phyloP scores from a whole-genome alignment of 2,329 filamentous ascomycete genomes.

The Hysterium pulicare region DNA sequence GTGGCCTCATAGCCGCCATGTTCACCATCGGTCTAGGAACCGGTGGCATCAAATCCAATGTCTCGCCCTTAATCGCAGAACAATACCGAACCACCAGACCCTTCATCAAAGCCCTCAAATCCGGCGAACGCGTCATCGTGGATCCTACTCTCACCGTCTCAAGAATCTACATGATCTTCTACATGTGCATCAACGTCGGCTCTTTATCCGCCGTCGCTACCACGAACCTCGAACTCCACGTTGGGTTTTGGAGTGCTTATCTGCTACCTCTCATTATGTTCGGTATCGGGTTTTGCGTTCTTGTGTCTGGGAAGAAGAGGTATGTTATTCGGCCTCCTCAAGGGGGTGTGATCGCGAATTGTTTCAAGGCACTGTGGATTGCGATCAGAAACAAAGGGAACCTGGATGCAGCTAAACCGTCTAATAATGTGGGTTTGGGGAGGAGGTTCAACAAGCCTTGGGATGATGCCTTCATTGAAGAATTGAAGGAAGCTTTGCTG shows the following conservation, averaged over 20 bases:
- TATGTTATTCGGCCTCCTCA: slow-evolving; percentile 38
- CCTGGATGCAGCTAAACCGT: slow-evolving; percentile 62
- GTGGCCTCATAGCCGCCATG: slow-evolving; percentile 61
- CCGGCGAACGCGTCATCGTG: slow-evolving; percentile 42
- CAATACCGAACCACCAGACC: slow-evolving; percentile 44
- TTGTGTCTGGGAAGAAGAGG: slow-evolving; percentile 29
- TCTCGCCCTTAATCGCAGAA: slow-evolving; percentile 52
- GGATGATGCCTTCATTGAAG: slow-evolving; percentile 69
- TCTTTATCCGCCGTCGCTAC: slow-evolving; percentile 67
- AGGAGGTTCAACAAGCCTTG: slow-evolving; percentile 48
- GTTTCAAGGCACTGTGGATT: slow-evolving; percentile 60
- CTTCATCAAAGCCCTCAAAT: slow-evolving; percentile 36
- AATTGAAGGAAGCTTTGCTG: slow-evolving; percentile 62
- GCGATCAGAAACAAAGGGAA: slow-evolving; percentile 51
- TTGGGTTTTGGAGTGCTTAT: slow-evolving; percentile 69
- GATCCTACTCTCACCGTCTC: slow-evolving; percentile 47
- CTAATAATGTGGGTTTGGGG: slow-evolving; percentile 43
- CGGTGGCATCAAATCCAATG: slow-evolving; percentile 79
- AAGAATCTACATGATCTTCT: slow-evolving; percentile 61
- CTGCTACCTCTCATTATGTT: slow-evolving; percentile 64
- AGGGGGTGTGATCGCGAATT: slow-evolving; percentile 33
- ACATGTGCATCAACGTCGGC: slow-evolving; percentile 69
- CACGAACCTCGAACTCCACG: slow-evolving; percentile 65
- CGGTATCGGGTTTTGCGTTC: slow-evolving; percentile 57
- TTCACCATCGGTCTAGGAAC: slow-evolving; percentile 71